These are phyloP conservation scores for Aspergillus jensenii DNA, from an alignment of 2,329 filamentous ascomycete genomes.

Conservation along the genomic window DNA sequence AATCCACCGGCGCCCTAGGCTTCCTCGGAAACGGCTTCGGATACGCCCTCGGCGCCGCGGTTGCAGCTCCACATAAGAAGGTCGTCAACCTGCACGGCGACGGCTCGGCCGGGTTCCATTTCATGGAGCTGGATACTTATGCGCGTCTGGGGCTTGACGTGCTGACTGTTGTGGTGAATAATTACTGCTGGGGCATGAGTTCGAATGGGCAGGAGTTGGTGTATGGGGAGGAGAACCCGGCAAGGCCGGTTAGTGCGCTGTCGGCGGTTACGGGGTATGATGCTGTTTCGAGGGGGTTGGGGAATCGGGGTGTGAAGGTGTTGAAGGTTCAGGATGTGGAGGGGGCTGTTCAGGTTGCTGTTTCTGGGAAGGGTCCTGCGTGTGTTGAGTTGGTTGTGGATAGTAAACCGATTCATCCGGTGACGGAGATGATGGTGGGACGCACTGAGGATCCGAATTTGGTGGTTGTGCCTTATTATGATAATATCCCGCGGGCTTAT, in stretches of 20 bases:
- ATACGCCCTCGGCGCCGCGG: constrained; percentile 44
- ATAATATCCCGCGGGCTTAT: constrained; percentile 42
- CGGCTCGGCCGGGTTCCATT: constrained; percentile 47
- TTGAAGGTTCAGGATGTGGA: constrained; percentile 29
- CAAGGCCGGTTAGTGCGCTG: constrained; percentile 33
- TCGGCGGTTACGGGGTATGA: constrained; percentile 39
- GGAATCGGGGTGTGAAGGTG: constrained; percentile 29
- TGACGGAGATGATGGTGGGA: constrained; percentile 44
- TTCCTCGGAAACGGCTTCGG: constrained; percentile 51
- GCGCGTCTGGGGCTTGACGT: constrained; percentile 41
- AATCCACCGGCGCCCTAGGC: constrained; percentile 33
- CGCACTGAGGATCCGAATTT: constrained; percentile 42
- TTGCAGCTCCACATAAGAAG: constrained; percentile 39
- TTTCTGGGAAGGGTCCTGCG: constrained; percentile 28
- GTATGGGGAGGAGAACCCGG: constrained; percentile 33
- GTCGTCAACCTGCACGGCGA: constrained; percentile 49
- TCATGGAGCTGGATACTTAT: constrained; percentile 49
- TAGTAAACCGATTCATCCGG: constrained; percentile 30
- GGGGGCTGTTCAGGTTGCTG: constrained; percentile 33
- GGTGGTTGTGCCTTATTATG: constrained; percentile 52
- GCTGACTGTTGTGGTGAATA: constrained; percentile 47
- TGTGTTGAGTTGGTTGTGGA: constrained; percentile 46
- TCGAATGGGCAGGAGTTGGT: constrained; percentile 47
- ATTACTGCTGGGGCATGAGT: constrained; percentile 48
- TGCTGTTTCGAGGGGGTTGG: constrained; percentile 44